Evolutionary conservation across 2,329 filamentous ascomycete genomes (phyloP).

Genomic region (Stagonosporopsis chrysanthemi): DNA sequence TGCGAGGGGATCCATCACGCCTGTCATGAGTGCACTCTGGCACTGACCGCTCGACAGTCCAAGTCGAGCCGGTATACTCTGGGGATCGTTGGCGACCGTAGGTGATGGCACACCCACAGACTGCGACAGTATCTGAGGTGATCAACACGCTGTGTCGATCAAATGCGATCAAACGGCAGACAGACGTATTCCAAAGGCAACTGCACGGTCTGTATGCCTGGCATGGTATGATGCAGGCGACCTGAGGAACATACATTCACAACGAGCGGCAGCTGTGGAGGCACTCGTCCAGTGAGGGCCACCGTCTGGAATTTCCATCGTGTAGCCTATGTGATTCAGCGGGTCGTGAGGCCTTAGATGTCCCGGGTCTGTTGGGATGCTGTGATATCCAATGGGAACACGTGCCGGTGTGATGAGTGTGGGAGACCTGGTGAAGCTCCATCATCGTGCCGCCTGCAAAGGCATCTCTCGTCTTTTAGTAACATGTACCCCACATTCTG

Average conservation of each 20-base stretch:
- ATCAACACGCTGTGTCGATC: neutral
- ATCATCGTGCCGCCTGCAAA: neutral
- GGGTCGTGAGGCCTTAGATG: neutral
- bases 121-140: neutral
- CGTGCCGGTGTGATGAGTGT: neutral
- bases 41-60: no score
- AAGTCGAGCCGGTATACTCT: neutral
- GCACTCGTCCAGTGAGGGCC: no score
- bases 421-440: neutral
- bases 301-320: neutral
- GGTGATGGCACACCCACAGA: no score
- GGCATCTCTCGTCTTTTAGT: neutral
- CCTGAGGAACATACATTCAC: neutral
- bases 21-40: no score
- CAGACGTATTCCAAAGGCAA: no score
- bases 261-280: neutral
- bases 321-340: neutral
- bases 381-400: slow-evolving; percentile 7
- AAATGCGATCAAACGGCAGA: neutral
- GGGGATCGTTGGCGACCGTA: neutral
- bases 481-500: slow-evolving; percentile 7
- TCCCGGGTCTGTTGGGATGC: neutral
- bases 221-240: neutral
- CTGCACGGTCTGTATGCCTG: no score
- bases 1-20: no score